Base-by-base conservation (phyloP, 306 rosid genomes). In the Senna siamea region DNA sequence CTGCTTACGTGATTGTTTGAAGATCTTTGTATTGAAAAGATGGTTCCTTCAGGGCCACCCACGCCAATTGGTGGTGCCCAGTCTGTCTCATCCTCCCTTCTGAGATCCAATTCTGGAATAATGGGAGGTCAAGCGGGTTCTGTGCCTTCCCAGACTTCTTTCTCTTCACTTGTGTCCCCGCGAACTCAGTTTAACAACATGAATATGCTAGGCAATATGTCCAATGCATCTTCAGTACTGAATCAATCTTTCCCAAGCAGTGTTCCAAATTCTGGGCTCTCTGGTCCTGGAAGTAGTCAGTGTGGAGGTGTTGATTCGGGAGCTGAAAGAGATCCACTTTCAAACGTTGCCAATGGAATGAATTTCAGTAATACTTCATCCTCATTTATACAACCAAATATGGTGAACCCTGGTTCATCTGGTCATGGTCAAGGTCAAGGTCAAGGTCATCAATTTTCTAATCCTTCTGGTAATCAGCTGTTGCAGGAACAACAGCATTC, bases 11-110 rank as follows among this genome's bases (percentile, higher is more conserved):
- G 65, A 82, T 79, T 76, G 84, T 64, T 84, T 67, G 60, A 78
- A 78, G 71, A 73, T 81, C 61, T 41, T 78, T 47, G 55, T 63
- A 69, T 76, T 64, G 77, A 69, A 74, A 84, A 72, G 81, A 93
- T 93, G 98, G 94, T 85, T 51, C 92, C 93, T 59, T 90, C 96
- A 44, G 98, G 97, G 89, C 92, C 92, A 59, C 87, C 97, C 79
- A 84, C 92, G 62, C 92, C 87, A 12, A 91, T 93, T 69, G 94
- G 97, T 73, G 88, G 96, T 78, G 73, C 87, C 80, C 98, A 89
- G 80, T 91, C 98, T 73, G 91, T 93, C 54, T 56, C 93, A 0
- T 85, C 97, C 34, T 88, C 97, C 6, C 90, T 91, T 61, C 74
- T 93, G 88, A 87, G 98, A 74, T 79, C 96, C 0, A 88, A 91